Evolutionary conservation across 345 rosid genomes (phyloP).

Genomic region (Salix exigua): DNA sequence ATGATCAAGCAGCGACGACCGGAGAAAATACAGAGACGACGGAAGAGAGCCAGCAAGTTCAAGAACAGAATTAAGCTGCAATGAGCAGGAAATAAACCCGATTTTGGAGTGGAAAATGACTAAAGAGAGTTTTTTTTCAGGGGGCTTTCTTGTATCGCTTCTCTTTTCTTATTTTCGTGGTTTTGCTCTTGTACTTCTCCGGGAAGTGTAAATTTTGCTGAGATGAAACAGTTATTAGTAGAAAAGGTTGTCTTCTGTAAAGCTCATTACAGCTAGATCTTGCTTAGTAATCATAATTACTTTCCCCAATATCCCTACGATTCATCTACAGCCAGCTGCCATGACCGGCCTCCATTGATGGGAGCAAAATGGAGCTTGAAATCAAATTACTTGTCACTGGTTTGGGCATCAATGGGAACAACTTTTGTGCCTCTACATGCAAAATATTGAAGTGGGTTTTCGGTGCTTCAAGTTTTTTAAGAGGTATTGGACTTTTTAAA

Average conservation of each 20-base stretch:
- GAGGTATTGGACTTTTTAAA: not conserved
- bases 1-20: conserved; percentile 1
- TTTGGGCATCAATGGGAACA: too few relatives aligned
- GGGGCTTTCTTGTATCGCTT: not conserved
- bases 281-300: not conserved
- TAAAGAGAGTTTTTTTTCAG: not conserved
- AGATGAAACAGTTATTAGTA: conserved; percentile 18
- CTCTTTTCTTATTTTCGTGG: not conserved
- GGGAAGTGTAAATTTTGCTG: conserved; percentile 45
- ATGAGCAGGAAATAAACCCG: not conserved
- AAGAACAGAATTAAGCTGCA: not conserved
- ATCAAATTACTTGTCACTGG: too few relatives aligned
- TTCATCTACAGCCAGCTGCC: not conserved
- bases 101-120: not conserved
- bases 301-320: not conserved
- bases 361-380: not conserved
- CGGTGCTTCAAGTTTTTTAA: not conserved
- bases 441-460: not conserved
- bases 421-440: too few relatives aligned
- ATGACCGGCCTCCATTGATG: not conserved
- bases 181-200: conserved; percentile 15
- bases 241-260: not conserved
- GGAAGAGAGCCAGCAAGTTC: not conserved
- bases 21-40: conserved; percentile 16
- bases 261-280: not conserved